Percentiles rank a stretch among this genome's conserved stretches.
These are phyloP conservation scores for Neofusicoccum sp. DNA, from an alignment of 2,329 filamentous ascomycete species.

Conservation along the genomic window DNA sequence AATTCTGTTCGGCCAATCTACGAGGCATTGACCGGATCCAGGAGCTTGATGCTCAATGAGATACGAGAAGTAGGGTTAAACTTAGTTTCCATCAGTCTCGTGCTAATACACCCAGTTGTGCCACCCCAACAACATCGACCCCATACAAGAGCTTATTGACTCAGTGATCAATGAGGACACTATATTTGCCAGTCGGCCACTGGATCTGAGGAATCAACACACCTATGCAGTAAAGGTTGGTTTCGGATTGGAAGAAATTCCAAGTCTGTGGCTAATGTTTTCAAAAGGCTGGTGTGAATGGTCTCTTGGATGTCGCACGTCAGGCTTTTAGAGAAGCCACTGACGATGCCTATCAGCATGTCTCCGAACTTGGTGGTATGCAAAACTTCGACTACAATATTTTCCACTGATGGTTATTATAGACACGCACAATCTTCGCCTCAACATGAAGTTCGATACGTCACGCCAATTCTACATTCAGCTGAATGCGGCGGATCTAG, in stretches of 20 bases:
- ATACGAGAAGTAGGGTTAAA: conserved; percentile 60
- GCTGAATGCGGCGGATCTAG: conserved; percentile 64
- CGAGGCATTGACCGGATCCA: conserved; percentile 66
- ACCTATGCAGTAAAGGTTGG: conserved; percentile 81
- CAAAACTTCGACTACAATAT: neutral
- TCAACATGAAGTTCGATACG: conserved; percentile 75
- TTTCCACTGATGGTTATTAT: neutral
- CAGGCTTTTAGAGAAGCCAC: conserved; percentile 89
- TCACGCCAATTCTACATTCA: conserved; percentile 79
- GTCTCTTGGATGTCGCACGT: conserved; percentile 83
- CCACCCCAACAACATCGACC: conserved; percentile 61
- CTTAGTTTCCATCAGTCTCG: neutral
- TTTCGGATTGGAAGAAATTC: neutral
- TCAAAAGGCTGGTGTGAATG: conserved; percentile 72
- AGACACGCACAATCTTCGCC: conserved; percentile 58
- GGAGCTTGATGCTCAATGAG: conserved; percentile 64
- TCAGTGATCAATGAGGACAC: conserved; percentile 79
- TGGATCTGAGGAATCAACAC: conserved; percentile 87
- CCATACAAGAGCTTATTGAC: conserved; percentile 67
- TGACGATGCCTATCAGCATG: conserved; percentile 72
- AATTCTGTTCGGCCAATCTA: conserved; percentile 68
- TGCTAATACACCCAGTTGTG: conserved; percentile 56
- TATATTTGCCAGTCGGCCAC: conserved; percentile 72
- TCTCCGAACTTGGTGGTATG: conserved; percentile 67
- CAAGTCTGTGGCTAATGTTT: neutral